These are phyloP conservation scores for Gossypium longicalyx DNA, from an alignment of 345 rosid species.

Conservation along the genomic window DNA sequence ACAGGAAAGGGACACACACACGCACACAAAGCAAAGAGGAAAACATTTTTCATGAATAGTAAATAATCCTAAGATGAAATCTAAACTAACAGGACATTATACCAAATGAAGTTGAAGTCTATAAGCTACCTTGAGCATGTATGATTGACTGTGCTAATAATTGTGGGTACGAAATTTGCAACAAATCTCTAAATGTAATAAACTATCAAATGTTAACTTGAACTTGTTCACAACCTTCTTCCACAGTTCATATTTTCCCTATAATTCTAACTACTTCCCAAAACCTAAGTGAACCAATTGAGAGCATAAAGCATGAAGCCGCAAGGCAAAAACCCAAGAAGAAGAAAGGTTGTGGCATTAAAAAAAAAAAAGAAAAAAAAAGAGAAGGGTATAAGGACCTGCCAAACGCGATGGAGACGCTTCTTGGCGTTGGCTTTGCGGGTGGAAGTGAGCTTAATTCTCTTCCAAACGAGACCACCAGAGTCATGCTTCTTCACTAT, in stretches of 20 bases:
- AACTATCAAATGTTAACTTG: not conserved
- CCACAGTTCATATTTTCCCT: not conserved
- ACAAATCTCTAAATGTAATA: not conserved
- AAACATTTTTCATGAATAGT: not conserved
- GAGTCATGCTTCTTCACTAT: conserved; percentile 93
- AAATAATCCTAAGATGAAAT: not conserved
- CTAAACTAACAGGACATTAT: not conserved
- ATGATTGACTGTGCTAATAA: not conserved
- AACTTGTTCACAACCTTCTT: not conserved
- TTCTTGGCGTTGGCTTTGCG: conserved; percentile 97
- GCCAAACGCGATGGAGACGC: conserved; percentile 94
- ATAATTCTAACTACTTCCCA: not conserved
- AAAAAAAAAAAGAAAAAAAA: not conserved
- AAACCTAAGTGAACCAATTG: not conserved
- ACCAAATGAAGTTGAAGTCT: not conserved
- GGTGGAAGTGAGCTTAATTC: conserved; percentile 86
- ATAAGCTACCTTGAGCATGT: not conserved
- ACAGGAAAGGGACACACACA: not conserved
- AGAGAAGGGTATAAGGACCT: conserved; percentile 35
- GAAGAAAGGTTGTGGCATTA: not conserved
- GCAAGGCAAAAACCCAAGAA: not conserved
- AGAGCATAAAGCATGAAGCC: not conserved
- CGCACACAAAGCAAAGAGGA: not conserved
- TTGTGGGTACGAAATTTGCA: too few species aligned
- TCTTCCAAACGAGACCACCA: conserved; percentile 90